A percentile compares a stretch with the other conserved stretches of the same genome.
Conservation (phyloP, 257 asterid genomes). For the Plantago ovata region DNA sequence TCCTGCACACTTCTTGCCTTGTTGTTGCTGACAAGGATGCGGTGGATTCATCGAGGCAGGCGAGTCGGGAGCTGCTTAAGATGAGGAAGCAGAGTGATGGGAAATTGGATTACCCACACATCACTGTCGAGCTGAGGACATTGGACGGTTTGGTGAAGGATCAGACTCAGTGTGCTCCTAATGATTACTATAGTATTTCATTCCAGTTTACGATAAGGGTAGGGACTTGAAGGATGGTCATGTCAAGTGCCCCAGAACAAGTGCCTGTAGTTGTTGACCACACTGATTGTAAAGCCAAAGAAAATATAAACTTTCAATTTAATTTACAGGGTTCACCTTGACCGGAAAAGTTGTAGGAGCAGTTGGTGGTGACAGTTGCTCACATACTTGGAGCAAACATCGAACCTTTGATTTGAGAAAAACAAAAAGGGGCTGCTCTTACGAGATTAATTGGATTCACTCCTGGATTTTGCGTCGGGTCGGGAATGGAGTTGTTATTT, state of each 20-base stretch:
- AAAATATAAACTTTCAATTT: slow-evolving; percentile 92
- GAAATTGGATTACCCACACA: slow-evolving; percentile 84
- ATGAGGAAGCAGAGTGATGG: slow-evolving; percentile 68
- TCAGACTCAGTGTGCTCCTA: slow-evolving; percentile 93
- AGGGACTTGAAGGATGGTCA: slow-evolving; percentile 96
- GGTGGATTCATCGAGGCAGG: slow-evolving; percentile 99
- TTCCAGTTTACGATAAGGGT: slow-evolving; percentile 98
- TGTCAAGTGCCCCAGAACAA: slow-evolving; percentile 88
- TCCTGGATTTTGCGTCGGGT: no score
- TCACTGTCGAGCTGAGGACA: slow-evolving; percentile 85
- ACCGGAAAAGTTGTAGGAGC: slow-evolving; percentile 84
- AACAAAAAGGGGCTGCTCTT: no score
- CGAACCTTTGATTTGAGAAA: no score
- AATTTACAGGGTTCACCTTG: slow-evolving; percentile 81
- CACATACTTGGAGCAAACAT: no score
- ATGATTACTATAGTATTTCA: slow-evolving; percentile 97
- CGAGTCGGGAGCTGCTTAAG: slow-evolving; percentile 69
- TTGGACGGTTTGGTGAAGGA: slow-evolving; percentile 96
- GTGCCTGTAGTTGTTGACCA: slow-evolving; percentile 81
- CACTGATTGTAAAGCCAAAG: slow-evolving; percentile 81
- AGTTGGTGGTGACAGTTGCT: slow-evolving; percentile 76
- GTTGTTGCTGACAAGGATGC: slow-evolving; percentile 78
- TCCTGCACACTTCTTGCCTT: slow-evolving; percentile 25
- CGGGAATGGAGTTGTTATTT: no score
- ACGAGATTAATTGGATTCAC: no score